Base-by-base conservation (phyloP, 2,329 filamentous ascomycete genomes). In the Cordyceps farinosa region DNA sequence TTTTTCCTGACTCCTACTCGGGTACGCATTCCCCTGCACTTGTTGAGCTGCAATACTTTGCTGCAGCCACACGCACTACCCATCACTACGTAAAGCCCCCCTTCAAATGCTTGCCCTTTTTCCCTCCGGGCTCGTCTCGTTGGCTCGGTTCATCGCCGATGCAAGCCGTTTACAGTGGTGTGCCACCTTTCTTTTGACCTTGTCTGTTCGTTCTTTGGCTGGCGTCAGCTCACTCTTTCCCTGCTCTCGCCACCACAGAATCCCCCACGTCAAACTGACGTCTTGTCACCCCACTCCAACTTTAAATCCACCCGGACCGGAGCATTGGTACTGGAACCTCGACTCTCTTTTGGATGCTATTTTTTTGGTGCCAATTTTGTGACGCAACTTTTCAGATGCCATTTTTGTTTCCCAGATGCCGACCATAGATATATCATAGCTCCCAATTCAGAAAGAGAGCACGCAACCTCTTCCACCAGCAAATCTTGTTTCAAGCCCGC, bases 231-330 rank as follows among this genome's bases (percentile, higher is more conserved):
- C 27, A 22, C 22, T 48, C 29, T 11, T 13, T 48, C 22, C 38
- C 9, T 38, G 36, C 36, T 10, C 22, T 48, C 45, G 45, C 27
- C 27, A 48, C 45, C 44, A 47, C 38, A 55, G 15, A 27, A 38
- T 52, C 50, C 22, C 32, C 9, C 5, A 55, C 53, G 54, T 56
- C 54, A 56, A 29, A 8, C 45, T 56, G 54, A 56, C 54, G 54
- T 56, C 5, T 40, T 42, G 27, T 11, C 30, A 27, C 27, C 52
- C 53, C 29, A 38, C 44, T 15, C 10, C 30, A 55, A 55, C 10
- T 3, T 8, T 22, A 17, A 51, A 22, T 11, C 22, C 32, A 38
- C 32, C 22, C 17, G 9, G 15, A 4, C 38, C 10, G 13, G 11
- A 15, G 11, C 3, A 40, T 40, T 40, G 38, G 38, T 40, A 15